A percentile compares a stretch with the other conserved stretches of the same genome.
Conservation (phyloP, 208 protist species). For the Trypanosoma vivax region DNA sequence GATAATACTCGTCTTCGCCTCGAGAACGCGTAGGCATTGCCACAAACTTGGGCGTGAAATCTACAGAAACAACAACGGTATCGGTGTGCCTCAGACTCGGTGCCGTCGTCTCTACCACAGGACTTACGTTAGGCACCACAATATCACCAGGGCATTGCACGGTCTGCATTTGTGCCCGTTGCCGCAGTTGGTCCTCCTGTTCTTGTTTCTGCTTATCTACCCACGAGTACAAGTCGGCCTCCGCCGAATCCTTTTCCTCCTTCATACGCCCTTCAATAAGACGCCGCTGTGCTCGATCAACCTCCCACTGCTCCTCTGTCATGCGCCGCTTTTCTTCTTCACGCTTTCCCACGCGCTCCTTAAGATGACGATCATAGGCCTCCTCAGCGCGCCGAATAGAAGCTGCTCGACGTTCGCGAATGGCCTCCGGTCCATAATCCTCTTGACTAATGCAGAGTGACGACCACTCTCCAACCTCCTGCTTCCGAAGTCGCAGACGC, state of each 20-base stretch:
- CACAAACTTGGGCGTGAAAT: constrained; percentile 81
- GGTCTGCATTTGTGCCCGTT: background rate
- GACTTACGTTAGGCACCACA: background rate
- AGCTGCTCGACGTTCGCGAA: constrained; percentile 56
- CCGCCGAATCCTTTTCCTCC: constrained; percentile 53
- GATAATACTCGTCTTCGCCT: constrained; percentile 90
- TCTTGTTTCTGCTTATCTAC: constrained; percentile 26
- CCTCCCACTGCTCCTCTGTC: constrained; percentile 85
- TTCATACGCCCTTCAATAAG: constrained; percentile 69
- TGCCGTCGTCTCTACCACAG: constrained; percentile 2
- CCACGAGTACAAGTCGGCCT: constrained; percentile 74
- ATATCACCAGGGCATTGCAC: constrained; percentile 11
- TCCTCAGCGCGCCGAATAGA: constrained; percentile 63
- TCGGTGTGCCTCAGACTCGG: constrained; percentile 54
- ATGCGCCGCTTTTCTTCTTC: constrained; percentile 80
- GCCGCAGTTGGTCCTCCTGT: constrained; percentile 1
- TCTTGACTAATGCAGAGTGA: constrained; percentile 38
- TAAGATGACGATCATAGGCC: constrained; percentile 65
- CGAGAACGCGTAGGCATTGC: constrained; percentile 78
- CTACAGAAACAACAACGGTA: constrained; percentile 70
- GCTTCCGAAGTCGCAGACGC: constrained; percentile 64
- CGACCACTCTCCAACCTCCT: constrained; percentile 42
- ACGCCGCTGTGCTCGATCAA: constrained; percentile 74
- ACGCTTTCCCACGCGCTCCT: constrained; percentile 51
- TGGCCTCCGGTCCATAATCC: constrained; percentile 7